Percentiles rank a stretch among this genome's conserved stretches.
Conservation (phyloP, 2,329 filamentous ascomycete species). For the Fusarium haematococcum region DNA sequence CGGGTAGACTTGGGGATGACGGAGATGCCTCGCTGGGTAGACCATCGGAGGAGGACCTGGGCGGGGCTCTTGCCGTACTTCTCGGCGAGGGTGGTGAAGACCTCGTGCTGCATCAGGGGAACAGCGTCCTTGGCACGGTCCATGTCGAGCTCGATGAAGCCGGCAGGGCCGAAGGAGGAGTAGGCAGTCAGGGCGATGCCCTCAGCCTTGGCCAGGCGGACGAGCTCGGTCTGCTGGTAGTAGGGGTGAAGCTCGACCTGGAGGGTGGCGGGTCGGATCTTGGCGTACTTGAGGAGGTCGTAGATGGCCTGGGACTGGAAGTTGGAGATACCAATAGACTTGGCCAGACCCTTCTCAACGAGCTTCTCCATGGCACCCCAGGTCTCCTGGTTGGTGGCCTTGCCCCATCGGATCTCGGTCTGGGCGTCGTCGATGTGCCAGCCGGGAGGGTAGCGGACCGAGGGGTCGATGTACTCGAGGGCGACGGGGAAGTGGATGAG, state of each 20-base stretch:
- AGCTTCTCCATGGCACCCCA: constrained; percentile 85
- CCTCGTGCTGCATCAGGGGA: constrained; percentile 77
- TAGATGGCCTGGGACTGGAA: constrained; percentile 83
- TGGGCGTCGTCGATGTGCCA: constrained; percentile 74
- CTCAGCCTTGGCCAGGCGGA: constrained; percentile 76
- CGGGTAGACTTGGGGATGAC: constrained; percentile 84
- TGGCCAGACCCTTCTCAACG: constrained; percentile 75
- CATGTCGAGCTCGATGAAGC: constrained; percentile 83
- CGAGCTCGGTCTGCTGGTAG: constrained; percentile 78
- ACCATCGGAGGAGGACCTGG: constrained; percentile 88
- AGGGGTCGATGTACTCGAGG: constrained; percentile 85
- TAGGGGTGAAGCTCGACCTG: constrained; percentile 95
- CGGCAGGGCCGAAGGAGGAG: constrained; percentile 84
- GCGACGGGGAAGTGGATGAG: constrained; percentile 91
- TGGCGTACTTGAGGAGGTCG: constrained; percentile 83
- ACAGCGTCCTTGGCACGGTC: constrained; percentile 67
- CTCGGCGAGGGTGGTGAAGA: constrained; percentile 72
- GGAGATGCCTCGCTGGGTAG: constrained; percentile 83
- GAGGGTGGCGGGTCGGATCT: constrained; percentile 78
- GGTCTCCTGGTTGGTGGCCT: constrained; percentile 82
- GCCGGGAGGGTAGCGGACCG: constrained; percentile 81
- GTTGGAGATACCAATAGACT: constrained; percentile 85
- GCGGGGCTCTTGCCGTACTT: constrained; percentile 80
- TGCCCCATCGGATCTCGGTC: constrained; percentile 71
- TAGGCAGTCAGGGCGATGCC: constrained; percentile 84